Percentiles rank a stretch among this genome's conserved stretches.
phyloP scores from a whole-genome alignment of 345 rosid genomes.

The Eucalyptus polybractea region DNA sequence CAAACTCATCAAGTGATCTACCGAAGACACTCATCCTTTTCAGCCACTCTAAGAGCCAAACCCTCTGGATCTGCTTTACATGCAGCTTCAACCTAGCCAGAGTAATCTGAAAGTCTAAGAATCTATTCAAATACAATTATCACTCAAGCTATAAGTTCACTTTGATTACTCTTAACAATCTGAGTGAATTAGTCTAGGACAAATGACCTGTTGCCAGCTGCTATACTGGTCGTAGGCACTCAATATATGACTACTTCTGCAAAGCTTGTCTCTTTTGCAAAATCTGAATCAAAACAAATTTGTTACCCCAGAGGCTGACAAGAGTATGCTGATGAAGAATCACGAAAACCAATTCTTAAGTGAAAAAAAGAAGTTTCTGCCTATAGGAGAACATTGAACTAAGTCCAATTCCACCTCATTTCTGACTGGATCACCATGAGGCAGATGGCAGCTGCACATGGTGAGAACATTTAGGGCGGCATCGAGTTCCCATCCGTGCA shows the following conservation, averaged over 20 bases:
- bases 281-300: conserved; percentile 18
- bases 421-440: conserved; percentile 44
- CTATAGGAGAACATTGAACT: neutral
- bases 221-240: conserved; percentile 67
- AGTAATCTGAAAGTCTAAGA: neutral
- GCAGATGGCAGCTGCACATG: conserved; percentile 91
- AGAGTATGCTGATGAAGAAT: neutral
- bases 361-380: neutral
- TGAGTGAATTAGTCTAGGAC: neutral
- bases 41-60: conserved; percentile 88
- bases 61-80: conserved; percentile 94
- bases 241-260: conserved; percentile 85
- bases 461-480: conserved; percentile 89
- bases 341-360: neutral
- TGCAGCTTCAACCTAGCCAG: conserved; percentile 67
- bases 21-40: conserved; percentile 35
- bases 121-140: neutral
- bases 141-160: neutral
- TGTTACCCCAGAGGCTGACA: neutral
- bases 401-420: conserved; percentile 39
- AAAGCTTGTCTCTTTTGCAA: conserved; percentile 75
- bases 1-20: neutral
- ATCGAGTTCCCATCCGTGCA: conserved; percentile 86
- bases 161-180: neutral
- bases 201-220: conserved; percentile 85